Evolutionary conservation across 805 yeast species (phyloP), one percentile per base, ranked within the genome.

Genomic region (Jamesozyma piceae): DNA sequence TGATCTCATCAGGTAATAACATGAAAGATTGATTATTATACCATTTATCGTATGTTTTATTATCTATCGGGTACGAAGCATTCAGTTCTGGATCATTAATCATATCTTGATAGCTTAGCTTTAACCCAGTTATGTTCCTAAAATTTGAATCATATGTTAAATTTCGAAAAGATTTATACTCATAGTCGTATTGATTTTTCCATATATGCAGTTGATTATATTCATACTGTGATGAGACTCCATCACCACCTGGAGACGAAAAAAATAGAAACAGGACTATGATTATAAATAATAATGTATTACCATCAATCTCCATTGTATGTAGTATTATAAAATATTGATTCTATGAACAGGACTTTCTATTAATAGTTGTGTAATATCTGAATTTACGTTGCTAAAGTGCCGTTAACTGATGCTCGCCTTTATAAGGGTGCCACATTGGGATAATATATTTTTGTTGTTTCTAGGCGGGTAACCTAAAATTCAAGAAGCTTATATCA

Each of bases 111-210:
- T 83, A 85, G 26, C 86, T 75, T 28, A 80, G 60, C 51, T 69
- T 71, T 44, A 80, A 75, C 3, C 95, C 95, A 0, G 92, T 82
- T 14, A 85, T 58, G 51, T 83, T 81, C 1, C 83, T 82, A 55
- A 78, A 80, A 5, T 84, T 86, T 3, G 62, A 46, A 17, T 55
- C 42, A 57, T 72, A 80, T 1, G 72, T 67, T 35, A 74, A 57
- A 31, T 68, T 63, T 13, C 48, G 50, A 28, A 80, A 58, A 1
- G 59, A 54, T 2, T 58, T 48, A 50, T 59, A 54, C 39, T 57
- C 69, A 49, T 50, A 50, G 46, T 50, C 49, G 37, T 54, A 57
- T 47, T 67, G 71, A 3, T 62, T 52, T 37, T 64, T 67, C 39
- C 73, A 62, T 10, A 58, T 53, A n/a, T 58, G 49, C 14, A 74